Evolutionary conservation across 2,329 filamentous ascomycete species (phyloP).

Genomic region (Epichloe sylvatica): DNA sequence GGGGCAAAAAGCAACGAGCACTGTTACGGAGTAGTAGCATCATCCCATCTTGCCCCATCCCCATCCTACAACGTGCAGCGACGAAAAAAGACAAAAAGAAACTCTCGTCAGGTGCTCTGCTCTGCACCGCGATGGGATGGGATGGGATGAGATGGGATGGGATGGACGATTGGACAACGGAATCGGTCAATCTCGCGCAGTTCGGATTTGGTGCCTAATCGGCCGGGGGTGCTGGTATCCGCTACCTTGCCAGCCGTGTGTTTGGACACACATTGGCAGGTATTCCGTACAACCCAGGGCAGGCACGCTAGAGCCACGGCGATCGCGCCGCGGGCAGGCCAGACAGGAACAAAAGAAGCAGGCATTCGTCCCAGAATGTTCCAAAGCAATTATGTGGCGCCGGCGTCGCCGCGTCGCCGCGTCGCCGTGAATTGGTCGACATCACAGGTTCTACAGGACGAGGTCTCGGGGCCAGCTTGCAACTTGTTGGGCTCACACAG

Average conservation of each 20-base stretch:
- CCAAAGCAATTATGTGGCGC: too few relatives aligned
- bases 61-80: not conserved
- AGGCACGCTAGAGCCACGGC: slow-evolving; percentile 4
- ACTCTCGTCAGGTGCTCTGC: not conserved
- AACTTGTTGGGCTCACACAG: too few relatives aligned
- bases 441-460: too few relatives aligned
- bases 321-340: slow-evolving; percentile 2
- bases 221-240: not conserved
- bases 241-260: not conserved
- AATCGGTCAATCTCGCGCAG: not conserved
- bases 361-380: not conserved
- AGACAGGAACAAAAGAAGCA: not conserved
- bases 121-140: not conserved
- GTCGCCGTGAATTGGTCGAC: too few relatives aligned
- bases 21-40: too few relatives aligned
- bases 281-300: not conserved
- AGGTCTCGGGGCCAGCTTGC: too few relatives aligned
- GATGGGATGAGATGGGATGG: not conserved
- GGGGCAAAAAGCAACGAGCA: too few relatives aligned
- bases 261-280: not conserved
- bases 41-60: not conserved
- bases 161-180: not conserved
- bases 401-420: too few relatives aligned
- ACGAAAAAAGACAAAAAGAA: not conserved
- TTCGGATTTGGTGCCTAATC: not conserved